Conservation (phyloP, 495 filamentous ascomycete genomes). For the Penicilliopsis zonata region DNA sequence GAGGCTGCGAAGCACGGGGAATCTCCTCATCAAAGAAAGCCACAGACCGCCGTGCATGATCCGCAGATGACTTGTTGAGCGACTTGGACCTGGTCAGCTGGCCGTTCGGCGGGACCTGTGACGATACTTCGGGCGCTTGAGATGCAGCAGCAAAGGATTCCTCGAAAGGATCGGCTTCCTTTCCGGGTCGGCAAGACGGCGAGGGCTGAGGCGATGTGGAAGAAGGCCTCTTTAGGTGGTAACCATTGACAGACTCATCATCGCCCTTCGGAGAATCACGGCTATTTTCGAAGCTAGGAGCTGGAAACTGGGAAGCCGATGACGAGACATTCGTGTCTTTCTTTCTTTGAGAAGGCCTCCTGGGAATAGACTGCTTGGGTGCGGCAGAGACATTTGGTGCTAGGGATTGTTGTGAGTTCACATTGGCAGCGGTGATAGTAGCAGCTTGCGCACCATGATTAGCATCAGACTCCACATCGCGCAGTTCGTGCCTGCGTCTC, state of each 20-base stretch:
- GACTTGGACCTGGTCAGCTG: neutral
- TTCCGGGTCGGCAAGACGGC: neutral
- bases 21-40: neutral
- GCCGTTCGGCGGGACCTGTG: neutral
- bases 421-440: too few relatives aligned
- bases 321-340: too few relatives aligned
- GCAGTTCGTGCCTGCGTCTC: slow-evolving; percentile 1
- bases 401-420: too few relatives aligned
- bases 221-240: neutral
- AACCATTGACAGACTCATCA: neutral
- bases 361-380: too few relatives aligned
- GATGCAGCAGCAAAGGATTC: neutral
- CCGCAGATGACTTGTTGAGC: neutral
- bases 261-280: neutral
- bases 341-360: too few relatives aligned
- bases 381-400: too few relatives aligned
- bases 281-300: neutral
- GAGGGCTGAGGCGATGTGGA: neutral
- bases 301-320: neutral
- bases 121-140: neutral
- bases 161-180: neutral
- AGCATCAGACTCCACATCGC: neutral
- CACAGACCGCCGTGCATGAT: neutral
- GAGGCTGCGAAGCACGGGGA: neutral
- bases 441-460: neutral